Conservation (phyloP, 352 stramenopile genomes). For the Globisporangium okanoganense region DNA sequence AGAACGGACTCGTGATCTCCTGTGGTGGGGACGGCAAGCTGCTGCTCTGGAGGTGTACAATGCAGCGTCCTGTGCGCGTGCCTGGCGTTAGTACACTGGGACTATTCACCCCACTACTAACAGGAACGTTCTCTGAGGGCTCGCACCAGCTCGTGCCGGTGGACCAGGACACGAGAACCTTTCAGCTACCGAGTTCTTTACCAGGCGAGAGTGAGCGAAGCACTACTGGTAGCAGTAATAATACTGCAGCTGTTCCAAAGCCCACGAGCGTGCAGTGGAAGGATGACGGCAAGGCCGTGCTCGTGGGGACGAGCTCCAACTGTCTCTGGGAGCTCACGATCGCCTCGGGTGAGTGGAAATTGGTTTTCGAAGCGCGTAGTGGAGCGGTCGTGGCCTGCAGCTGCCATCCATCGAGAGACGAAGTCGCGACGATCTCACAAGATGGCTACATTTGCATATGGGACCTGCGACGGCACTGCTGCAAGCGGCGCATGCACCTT, state of each 20-base stretch:
- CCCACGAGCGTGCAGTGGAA: conserved; percentile 56
- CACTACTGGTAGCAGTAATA: neutral
- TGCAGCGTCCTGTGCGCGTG: conserved; percentile 45
- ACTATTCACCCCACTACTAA: conserved; percentile 42
- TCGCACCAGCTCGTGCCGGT: conserved; percentile 32
- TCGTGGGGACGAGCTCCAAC: conserved; percentile 55
- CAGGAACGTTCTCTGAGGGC: conserved; percentile 46
- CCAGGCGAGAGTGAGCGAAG: conserved; percentile 23
- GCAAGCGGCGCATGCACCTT: conserved; percentile 31
- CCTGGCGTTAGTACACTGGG: conserved; percentile 57
- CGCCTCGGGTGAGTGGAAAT: conserved; percentile 33
- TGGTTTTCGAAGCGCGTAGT: conserved; percentile 52
- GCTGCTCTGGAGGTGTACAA: conserved; percentile 53
- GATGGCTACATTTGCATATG: conserved; percentile 55
- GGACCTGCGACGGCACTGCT: conserved; percentile 42
- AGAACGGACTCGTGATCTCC: conserved; percentile 51
- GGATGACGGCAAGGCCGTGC: conserved; percentile 41
- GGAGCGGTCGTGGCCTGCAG: conserved; percentile 28
- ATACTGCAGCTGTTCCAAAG: conserved; percentile 20
- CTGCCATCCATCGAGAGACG: conserved; percentile 39
- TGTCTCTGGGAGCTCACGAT: conserved; percentile 64
- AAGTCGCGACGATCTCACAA: conserved; percentile 43
- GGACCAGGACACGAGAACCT: conserved; percentile 30
- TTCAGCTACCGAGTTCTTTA: conserved; percentile 32
- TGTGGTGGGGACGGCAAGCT: conserved; percentile 44